Percentiles rank a stretch among this genome's conserved stretches.
Conservation (phyloP, 1,284 basidiomycete genomes). For the Puccinia novopanici region DNA sequence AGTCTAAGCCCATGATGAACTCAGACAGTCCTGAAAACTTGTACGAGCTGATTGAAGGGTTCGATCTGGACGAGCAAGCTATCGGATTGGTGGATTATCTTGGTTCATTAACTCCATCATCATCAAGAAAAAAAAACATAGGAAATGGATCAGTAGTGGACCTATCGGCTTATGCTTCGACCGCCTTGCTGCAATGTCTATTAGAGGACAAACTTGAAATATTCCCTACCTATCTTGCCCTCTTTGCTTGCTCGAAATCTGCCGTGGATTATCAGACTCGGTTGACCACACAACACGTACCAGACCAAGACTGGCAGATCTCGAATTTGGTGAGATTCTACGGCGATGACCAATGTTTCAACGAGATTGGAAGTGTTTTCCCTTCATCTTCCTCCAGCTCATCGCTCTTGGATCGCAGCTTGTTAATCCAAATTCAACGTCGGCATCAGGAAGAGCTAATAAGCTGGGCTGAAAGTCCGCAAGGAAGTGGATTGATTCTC, state of each 20-base stretch:
- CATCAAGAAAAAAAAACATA: constrained; percentile 6
- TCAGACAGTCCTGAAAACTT: constrained; percentile 32
- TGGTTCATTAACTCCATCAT: constrained; percentile 7
- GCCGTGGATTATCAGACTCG: background rate
- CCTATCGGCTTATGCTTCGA: constrained; percentile 70
- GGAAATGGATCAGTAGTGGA: background rate
- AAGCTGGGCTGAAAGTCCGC: constrained; percentile 20
- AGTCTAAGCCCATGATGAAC: background rate
- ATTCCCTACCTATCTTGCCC: constrained; percentile 70
- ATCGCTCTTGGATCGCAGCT: constrained; percentile 25
- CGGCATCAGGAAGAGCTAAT: constrained; percentile 1
- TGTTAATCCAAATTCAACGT: constrained; percentile 22
- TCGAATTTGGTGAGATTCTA: constrained; percentile 38
- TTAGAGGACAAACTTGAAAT: constrained; percentile 81
- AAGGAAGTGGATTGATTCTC: constrained; percentile 10
- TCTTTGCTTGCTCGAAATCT: constrained; percentile 58
- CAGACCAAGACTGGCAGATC: constrained; percentile 28
- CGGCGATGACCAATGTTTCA: constrained; percentile 7
- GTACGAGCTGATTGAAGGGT: constrained; percentile 40
- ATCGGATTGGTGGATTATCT: constrained; percentile 49
- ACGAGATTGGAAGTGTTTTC: constrained; percentile 19
- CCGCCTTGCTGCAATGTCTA: constrained; percentile 79
- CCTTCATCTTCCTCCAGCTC: background rate
- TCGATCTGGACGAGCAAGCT: constrained; percentile 40
- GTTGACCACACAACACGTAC: constrained; percentile 5